These are phyloP conservation scores for Cordyceps tenuipes DNA, from an alignment of 2,329 filamentous ascomycete species.

Conservation along the genomic window DNA sequence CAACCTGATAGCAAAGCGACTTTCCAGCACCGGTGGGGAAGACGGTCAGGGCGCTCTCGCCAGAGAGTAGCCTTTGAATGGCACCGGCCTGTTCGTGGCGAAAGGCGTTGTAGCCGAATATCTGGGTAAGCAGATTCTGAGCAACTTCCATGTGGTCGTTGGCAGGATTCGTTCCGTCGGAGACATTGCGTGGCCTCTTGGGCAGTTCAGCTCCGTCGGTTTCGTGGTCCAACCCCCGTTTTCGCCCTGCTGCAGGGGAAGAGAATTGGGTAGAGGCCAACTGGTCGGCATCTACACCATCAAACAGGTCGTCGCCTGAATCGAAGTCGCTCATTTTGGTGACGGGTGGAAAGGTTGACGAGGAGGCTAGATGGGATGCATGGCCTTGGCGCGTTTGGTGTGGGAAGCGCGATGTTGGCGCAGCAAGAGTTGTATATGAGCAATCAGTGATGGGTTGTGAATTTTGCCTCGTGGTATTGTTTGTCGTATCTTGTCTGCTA, in stretches of 20 bases:
- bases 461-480: background rate
- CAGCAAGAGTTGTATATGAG: background rate
- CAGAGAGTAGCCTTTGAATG: conserved; percentile 29
- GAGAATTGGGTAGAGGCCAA: background rate
- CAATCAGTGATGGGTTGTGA: background rate
- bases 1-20: conserved; percentile 40
- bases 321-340: conserved; percentile 17
- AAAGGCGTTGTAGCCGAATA: conserved; percentile 32
- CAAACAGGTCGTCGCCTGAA: conserved; percentile 21
- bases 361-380: background rate
- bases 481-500: background rate
- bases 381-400: background rate
- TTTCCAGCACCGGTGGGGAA: conserved; percentile 44
- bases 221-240: background rate
- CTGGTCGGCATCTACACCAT: conserved; percentile 15
- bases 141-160: conserved; percentile 14
- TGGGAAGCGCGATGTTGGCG: background rate
- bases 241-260: background rate
- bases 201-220: background rate
- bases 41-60: conserved; percentile 34
- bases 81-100: conserved; percentile 37
- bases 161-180: background rate
- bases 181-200: conserved; percentile 1
- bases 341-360: background rate
- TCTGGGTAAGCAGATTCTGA: conserved; percentile 25